phyloP scores from a whole-genome alignment of 176 grass and related monocot genomes.

The Dactylis glomerata region DNA sequence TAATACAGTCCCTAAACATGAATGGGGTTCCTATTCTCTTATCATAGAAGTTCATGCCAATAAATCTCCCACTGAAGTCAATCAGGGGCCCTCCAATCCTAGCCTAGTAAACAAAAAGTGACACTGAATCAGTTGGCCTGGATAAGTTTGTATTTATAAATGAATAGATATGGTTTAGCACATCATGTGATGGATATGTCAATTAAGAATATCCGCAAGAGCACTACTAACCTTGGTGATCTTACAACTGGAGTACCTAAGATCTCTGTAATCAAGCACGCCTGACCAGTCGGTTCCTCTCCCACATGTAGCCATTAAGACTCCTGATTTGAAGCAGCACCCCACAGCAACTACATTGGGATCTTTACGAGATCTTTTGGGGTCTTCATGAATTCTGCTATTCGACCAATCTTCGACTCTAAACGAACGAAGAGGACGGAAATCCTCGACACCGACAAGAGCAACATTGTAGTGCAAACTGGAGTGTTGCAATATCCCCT shows the following conservation, averaged over 20 bases:
- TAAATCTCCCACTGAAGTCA: neutral
- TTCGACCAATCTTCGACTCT: neutral
- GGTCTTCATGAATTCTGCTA: neutral
- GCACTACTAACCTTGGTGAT: neutral
- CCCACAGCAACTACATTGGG: neutral
- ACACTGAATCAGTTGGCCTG: neutral
- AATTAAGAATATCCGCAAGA: neutral
- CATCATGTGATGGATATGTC: neutral
- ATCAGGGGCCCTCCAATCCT: constrained; percentile 28
- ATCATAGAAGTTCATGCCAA: constrained; percentile 27
- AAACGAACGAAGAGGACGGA: neutral
- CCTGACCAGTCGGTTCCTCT: neutral
- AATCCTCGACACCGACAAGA: constrained; percentile 12
- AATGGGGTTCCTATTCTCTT: constrained; percentile 1
- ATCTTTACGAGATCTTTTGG: neutral
- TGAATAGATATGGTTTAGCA: neutral
- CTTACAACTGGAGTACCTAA: constrained; percentile 4
- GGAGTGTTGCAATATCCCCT: neutral
- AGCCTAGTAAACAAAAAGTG: neutral
- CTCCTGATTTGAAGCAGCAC: neutral
- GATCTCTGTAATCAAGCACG: neutral
- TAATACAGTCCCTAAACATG: neutral
- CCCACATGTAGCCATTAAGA: neutral
- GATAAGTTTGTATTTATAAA: neutral
- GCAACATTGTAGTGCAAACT: neutral